Percentiles rank a stretch among this genome's conserved stretches.
phyloP scores from a whole-genome alignment of 2,329 filamentous ascomycete species.

The Neonectria coccinea region DNA sequence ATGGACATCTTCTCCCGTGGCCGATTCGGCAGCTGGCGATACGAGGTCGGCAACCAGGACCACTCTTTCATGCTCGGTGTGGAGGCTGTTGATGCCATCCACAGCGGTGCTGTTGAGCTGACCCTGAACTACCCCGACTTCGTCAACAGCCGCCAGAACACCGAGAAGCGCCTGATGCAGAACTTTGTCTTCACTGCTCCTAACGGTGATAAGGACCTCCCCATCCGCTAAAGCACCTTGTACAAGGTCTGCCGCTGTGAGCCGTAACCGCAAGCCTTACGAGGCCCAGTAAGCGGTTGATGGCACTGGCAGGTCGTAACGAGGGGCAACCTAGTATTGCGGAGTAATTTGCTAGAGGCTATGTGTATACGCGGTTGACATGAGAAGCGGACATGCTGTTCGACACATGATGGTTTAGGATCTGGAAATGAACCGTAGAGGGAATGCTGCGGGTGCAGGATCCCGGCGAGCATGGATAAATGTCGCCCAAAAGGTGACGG shows the following conservation, averaged over 20 bases:
- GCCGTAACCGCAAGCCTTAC: slow-evolving; percentile 44
- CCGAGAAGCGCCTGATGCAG: slow-evolving; percentile 58
- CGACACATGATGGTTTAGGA: slow-evolving; percentile 39
- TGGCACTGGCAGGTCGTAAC: slow-evolving; percentile 15
- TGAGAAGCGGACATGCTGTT: slow-evolving; percentile 37
- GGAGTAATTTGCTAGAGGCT: slow-evolving; percentile 40
- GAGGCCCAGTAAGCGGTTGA: slow-evolving; percentile 27
- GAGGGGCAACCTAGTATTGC: slow-evolving; percentile 35
- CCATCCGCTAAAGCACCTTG: slow-evolving; percentile 49
- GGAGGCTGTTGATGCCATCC: slow-evolving; percentile 90
- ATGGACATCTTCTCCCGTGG: slow-evolving; percentile 95
- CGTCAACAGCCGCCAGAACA: slow-evolving; percentile 82
- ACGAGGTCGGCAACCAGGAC: slow-evolving; percentile 97
- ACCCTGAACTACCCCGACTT: slow-evolving; percentile 98
- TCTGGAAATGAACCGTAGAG: slow-evolving; percentile 44
- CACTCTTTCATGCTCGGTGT: slow-evolving; percentile 98
- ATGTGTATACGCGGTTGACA: slow-evolving; percentile 42
- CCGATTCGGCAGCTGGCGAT: slow-evolving; percentile 97
- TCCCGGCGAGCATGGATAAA: slow-evolving; percentile 41
- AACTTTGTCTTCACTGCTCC: slow-evolving; percentile 54
- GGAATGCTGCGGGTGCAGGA: slow-evolving; percentile 37
- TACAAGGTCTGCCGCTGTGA: slow-evolving; percentile 46
- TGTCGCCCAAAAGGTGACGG: slow-evolving; percentile 32
- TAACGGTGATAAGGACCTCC: slow-evolving; percentile 46
- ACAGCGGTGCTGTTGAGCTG: slow-evolving; percentile 89